Conservation (phyloP, 257 asterid genomes). For the Asclepias syriaca region DNA sequence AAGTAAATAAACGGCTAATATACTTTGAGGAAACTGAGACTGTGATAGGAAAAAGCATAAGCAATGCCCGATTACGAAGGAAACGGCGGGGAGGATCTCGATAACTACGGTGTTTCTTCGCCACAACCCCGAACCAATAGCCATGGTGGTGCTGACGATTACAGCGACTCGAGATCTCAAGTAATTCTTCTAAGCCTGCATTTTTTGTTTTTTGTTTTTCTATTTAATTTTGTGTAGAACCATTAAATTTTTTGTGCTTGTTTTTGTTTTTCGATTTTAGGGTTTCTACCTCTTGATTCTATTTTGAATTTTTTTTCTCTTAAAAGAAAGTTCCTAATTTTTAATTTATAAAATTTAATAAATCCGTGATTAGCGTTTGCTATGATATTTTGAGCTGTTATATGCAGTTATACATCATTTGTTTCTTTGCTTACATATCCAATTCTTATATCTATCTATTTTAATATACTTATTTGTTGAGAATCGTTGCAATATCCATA, state of each 20-base stretch:
- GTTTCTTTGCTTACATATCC: neutral
- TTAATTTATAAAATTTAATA: too few species aligned
- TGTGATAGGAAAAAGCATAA: neutral
- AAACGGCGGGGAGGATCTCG: conserved; percentile 34
- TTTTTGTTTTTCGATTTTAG: neutral
- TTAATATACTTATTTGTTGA: neutral
- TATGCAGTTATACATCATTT: neutral
- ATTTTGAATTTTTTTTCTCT: too few species aligned
- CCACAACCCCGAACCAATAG: too few species aligned
- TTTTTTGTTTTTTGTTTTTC: too few species aligned
- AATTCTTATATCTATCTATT: too few species aligned
- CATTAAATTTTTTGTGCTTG: too few species aligned
- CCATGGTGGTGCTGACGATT: too few species aligned
- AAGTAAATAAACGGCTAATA: neutral
- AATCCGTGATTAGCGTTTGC: neutral
- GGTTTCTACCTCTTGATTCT: neutral
- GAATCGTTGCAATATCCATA: neutral
- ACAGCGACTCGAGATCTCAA: conserved; percentile 44
- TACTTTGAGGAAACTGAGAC: neutral
- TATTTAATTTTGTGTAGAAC: too few species aligned
- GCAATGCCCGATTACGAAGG: conserved; percentile 38
- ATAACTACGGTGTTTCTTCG: too few species aligned
- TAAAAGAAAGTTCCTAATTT: too few species aligned
- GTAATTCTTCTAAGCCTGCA: conserved; percentile 9
- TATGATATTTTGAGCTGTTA: neutral